phyloP scores from a whole-genome alignment of 768 basidiomycete species.

The Clathrus columnatus region DNA sequence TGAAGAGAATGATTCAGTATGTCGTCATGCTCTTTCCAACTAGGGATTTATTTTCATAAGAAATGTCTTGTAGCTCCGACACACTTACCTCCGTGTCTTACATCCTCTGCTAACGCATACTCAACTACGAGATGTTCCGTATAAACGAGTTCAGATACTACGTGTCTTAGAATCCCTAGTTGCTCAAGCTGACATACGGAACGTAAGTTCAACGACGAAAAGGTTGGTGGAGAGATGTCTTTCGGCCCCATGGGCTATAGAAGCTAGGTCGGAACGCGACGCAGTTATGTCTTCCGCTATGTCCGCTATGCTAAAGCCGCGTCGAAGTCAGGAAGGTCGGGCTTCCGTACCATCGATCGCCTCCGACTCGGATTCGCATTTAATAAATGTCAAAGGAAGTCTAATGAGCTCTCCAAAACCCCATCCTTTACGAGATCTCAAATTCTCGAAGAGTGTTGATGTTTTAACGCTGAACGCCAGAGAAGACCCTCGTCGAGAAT shows the following conservation, averaged over 20 bases:
- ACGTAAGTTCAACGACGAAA: conserved; percentile 79
- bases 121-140: conserved; percentile 74
- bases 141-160: conserved; percentile 89
- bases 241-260: conserved; percentile 76
- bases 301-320: conserved; percentile 18
- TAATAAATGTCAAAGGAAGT: conserved; percentile 13
- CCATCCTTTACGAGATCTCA: conserved; percentile 33
- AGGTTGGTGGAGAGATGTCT: conserved; percentile 90
- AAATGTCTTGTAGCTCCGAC: conserved; percentile 53
- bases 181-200: conserved; percentile 65
- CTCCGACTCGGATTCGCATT: conserved; percentile 23
- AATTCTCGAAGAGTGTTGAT: conserved; percentile 61
- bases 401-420: conserved; percentile 18
- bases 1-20: conserved; percentile 86
- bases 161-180: conserved; percentile 71
- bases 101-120: conserved; percentile 94
- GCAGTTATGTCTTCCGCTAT: conserved; percentile 20
- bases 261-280: conserved; percentile 37
- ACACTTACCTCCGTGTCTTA: conserved; percentile 93
- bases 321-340: conserved; percentile 37
- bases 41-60: not conserved
- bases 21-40: conserved; percentile 22
- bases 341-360: conserved; percentile 31
- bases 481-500: conserved; percentile 15
- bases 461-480: conserved; percentile 11